These are phyloP conservation scores for Aquilaria malaccensis DNA, from an alignment of 345 rosid species.

Conservation along the genomic window DNA sequence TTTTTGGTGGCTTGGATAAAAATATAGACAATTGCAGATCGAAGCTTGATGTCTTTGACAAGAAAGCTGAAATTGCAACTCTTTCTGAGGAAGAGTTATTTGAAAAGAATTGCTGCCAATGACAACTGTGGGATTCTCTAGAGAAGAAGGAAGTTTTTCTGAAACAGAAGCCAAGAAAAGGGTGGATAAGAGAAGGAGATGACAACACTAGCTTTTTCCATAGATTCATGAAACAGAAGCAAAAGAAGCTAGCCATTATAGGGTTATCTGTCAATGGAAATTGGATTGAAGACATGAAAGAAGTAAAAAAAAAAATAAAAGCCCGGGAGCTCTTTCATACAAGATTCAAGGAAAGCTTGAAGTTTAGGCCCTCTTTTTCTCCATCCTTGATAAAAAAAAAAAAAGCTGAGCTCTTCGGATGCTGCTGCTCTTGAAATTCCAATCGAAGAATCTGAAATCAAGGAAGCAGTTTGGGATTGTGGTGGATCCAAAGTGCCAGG, in stretches of 20 bases:
- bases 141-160: neutral
- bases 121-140: neutral
- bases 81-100: neutral
- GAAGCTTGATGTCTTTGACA: neutral
- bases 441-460: neutral
- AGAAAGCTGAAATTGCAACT: neutral
- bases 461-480: neutral
- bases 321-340: neutral
- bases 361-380: neutral
- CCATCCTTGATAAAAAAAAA: neutral
- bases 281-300: neutral
- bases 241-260: neutral
- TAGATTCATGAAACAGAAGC: neutral
- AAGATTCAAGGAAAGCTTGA: neutral
- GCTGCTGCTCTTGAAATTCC: neutral
- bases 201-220: neutral
- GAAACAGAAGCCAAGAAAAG: neutral
- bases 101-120: no score
- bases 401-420: neutral
- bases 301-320: neutral
- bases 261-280: neutral
- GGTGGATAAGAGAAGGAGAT: neutral
- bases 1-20: neutral
- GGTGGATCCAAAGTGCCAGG: neutral
- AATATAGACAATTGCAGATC: neutral